Base-by-base conservation (phyloP, 2,329 filamentous ascomycete species). In the Pseudogymnoascus sp. region DNA sequence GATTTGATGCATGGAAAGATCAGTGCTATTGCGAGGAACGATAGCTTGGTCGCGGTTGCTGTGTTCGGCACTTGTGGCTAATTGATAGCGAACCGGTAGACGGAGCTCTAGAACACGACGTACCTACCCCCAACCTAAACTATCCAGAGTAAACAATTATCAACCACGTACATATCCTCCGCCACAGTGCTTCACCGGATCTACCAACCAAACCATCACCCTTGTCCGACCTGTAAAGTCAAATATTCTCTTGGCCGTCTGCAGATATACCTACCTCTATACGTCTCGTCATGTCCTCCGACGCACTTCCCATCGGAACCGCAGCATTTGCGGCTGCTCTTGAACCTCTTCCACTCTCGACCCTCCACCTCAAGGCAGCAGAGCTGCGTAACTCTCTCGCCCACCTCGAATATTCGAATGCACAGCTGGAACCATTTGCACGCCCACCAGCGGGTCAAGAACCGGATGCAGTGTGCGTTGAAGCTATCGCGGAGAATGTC, bases 351-450 rank as follows among this genome's bases (percentile, higher is more conserved):
- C 83, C 87, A 39, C 72, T 86, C 66, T 79, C 82, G 7, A 81
- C 81, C 62, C 85, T 92, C 6, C 86, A 88, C 74, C 79, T 88
- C 74, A 92, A 92, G 74, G 83, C 87, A 63, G 82, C 88, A 70
- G 89, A 92, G 73, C 80, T 92, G 64, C 84, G 83, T 71, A 92
- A 91, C 80, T 84, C 80, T 67, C 86, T 92, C 70, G 80, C 82
- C 22, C 88, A 92, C 73, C 84, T 92, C 25, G 82, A 86, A 69
- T 85, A 86, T 72, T 89, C 86, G 65, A 92, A 92, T 75, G 81
- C 82, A 65, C 84, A 92, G 72, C 85, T 92, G 62, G 78, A 81
- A 61, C 87, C 87, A 35, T 91, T 84, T 67, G 86, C 87, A 61
- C 79, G 85, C 14, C 70, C 70, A 18, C 62, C 64, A n/a, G n/a